These are phyloP conservation scores for Solanum hybrid DNA, from an alignment of 305 asterid genomes.

Conservation along the genomic window DNA sequence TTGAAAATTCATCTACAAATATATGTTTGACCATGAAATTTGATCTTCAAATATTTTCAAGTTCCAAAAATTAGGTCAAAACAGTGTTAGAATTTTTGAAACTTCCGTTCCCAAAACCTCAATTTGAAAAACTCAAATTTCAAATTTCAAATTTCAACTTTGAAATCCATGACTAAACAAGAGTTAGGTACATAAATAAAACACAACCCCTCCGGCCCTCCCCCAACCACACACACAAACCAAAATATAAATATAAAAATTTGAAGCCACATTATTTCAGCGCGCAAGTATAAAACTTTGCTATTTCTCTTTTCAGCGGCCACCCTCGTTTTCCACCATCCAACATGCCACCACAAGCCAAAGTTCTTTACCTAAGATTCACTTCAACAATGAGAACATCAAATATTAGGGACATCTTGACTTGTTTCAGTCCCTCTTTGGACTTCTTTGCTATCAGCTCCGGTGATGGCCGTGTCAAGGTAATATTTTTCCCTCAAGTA, in stretches of 20 bases:
- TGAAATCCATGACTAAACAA: too few relatives aligned
- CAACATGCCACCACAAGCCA: neutral
- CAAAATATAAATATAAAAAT: too few relatives aligned
- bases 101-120: too few relatives aligned
- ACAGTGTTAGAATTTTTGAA: too few relatives aligned
- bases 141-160: too few relatives aligned
- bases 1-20: too few relatives aligned
- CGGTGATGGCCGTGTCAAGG: constrained; percentile 87
- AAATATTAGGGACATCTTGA: constrained; percentile 53
- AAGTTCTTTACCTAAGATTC: neutral
- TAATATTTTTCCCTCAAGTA: neutral
- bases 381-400: constrained; percentile 38
- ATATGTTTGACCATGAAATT: too few relatives aligned
- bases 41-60: too few relatives aligned
- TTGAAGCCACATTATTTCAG: neutral
- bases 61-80: too few relatives aligned
- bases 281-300: neutral
- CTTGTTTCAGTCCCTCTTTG: constrained; percentile 59
- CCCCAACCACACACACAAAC: neutral
- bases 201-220: neutral
- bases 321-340: neutral
- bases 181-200: too few relatives aligned
- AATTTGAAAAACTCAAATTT: too few relatives aligned
- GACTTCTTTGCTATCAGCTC: constrained; percentile 57
- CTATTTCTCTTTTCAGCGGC: neutral